phyloP scores from a whole-genome alignment of 2,329 filamentous ascomycete species.

The Thelonectria olida region DNA sequence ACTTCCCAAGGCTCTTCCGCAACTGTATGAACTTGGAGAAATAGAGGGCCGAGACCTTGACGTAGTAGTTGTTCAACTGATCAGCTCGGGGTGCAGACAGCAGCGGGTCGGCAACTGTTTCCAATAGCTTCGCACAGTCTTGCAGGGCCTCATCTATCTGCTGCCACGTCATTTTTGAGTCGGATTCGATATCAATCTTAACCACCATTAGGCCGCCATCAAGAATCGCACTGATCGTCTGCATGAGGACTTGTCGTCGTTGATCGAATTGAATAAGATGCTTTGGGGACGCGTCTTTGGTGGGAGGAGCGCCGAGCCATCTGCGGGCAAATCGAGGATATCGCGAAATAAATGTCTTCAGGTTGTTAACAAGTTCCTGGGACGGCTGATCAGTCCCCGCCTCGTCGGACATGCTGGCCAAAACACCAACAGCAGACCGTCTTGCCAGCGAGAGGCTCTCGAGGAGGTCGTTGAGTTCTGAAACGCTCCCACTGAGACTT shows the following conservation, averaged over 20 bases:
- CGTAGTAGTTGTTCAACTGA: conserved; percentile 58
- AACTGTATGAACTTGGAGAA: conserved; percentile 68
- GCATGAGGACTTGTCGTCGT: conserved; percentile 61
- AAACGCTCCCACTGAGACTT: conserved; percentile 65
- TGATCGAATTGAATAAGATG: conserved; percentile 70
- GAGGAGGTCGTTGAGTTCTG: conserved; percentile 70
- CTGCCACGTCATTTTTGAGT: conserved; percentile 61
- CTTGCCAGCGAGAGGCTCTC: conserved; percentile 64
- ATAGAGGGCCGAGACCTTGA: conserved; percentile 77
- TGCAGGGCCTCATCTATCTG: conserved; percentile 65
- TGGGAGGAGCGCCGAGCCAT: conserved; percentile 69
- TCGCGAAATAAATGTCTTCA: conserved; percentile 66
- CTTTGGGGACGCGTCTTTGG: conserved; percentile 61
- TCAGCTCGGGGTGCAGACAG: conserved; percentile 42
- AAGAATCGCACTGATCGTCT: conserved; percentile 64
- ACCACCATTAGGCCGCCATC: conserved; percentile 68
- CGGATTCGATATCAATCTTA: conserved; percentile 61
- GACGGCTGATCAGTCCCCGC: conserved; percentile 18
- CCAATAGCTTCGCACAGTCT: conserved; percentile 64
- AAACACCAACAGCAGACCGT: conserved; percentile 61
- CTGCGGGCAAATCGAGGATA: conserved; percentile 68
- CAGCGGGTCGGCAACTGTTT: conserved; percentile 57
- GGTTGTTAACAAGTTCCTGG: conserved; percentile 45
- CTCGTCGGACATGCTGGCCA: conserved; percentile 46
- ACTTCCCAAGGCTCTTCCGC: conserved; percentile 53